Conservation (phyloP, 2,329 filamentous ascomycete species). For the Pyricularia sp. region DNA sequence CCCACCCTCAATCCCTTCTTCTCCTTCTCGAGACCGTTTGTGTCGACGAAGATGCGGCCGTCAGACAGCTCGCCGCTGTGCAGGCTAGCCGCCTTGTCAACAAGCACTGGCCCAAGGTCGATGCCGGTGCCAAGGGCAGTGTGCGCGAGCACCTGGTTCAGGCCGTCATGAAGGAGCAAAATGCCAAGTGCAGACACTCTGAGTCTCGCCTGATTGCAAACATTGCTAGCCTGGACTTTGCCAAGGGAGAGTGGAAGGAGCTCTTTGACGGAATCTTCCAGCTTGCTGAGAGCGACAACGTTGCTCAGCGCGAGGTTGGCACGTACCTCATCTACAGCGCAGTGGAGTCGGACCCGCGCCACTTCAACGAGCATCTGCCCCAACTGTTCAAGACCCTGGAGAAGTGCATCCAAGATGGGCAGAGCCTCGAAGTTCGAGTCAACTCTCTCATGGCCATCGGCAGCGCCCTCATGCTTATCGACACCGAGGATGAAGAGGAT, state of each 20-base stretch:
- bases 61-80: conserved; percentile 86
- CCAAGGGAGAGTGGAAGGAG: conserved; percentile 76
- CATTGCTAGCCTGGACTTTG: conserved; percentile 77
- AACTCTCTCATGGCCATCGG: conserved; percentile 90
- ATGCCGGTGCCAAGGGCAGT: conserved; percentile 66
- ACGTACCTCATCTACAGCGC: conserved; percentile 91
- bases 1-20: conserved; percentile 71
- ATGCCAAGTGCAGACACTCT: conserved; percentile 71
- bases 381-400: conserved; percentile 77
- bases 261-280: conserved; percentile 71
- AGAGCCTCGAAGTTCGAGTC: conserved; percentile 86
- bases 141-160: conserved; percentile 79
- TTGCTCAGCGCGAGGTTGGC: conserved; percentile 78
- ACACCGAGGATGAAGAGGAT: conserved; percentile 84
- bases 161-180: conserved; percentile 70
- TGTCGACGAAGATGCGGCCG: conserved; percentile 59
- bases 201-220: conserved; percentile 80
- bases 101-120: conserved; percentile 76
- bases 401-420: conserved; percentile 80
- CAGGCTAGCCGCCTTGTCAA: conserved; percentile 74
- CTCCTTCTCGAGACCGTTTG: conserved; percentile 83
- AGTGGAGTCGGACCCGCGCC: conserved; percentile 76
- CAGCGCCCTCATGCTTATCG: conserved; percentile 76
- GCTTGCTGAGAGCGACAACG: conserved; percentile 65
- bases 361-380: conserved; percentile 71